Evolutionary conservation across 1,139 yeast genomes (phyloP), one percentile per base, ranked within the genome.

Genomic region (Chernovozyma aurita): DNA sequence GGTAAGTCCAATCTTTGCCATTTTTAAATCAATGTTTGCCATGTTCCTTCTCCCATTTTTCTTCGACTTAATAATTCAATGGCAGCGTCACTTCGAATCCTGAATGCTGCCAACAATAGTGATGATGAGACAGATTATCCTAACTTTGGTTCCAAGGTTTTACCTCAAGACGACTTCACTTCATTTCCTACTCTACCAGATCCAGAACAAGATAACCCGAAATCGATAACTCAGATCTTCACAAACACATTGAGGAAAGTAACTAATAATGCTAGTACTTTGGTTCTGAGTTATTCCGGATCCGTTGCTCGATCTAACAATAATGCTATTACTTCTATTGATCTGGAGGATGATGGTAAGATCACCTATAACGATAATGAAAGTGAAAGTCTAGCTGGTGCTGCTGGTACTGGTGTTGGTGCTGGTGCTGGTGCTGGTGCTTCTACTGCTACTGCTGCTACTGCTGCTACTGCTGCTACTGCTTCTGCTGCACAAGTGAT

Each of bases 131-230:
- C 39, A 18, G 40, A 31, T 13, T 6, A 16, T 15, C 4, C 5
- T 17, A 12, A 14, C 31, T 22, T 15, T 29, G 9, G 24, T 17
- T 14, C 30, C 31, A 15, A 18, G 30, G 20, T 28, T 32, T 18
- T 30, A 29, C n/a, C 29, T 17, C 32, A 38, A 3, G 55, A 55
- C 8, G 74, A 68, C 45, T 70, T 58, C 43, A 61, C 62, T 18
- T 69, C 74, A 28, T 70, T 70, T 41, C 76, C 76, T 11, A 62
- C 65, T 6, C 50, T 69, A 9, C 71, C 74, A 4, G 74, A 70
- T 45, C 74, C 75, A 1, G 69, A 68, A 40, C 50, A 54, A 27
- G 64, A 62, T 18, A 52, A 52, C 28, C 42, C 57, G 33, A 56
- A 53, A 42, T 60, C 63, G 8, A 52, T 65, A 8, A 51, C 63